phyloP scores from a whole-genome alignment of 2,329 filamentous ascomycete species.

The Claviceps monticola region DNA sequence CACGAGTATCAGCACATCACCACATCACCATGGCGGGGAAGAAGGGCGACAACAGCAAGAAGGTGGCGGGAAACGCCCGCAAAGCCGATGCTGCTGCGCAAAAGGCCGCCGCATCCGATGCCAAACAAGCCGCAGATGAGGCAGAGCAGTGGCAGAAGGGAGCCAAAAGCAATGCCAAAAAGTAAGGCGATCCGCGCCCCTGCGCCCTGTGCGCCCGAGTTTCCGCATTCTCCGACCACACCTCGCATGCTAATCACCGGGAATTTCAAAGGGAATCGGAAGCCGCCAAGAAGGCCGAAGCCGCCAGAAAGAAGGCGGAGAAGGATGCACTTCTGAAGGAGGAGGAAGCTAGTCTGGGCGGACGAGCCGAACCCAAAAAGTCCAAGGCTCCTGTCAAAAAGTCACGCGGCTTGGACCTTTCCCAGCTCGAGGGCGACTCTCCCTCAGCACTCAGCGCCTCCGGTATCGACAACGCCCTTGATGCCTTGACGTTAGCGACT shows the following conservation, averaged over 20 bases:
- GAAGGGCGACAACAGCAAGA: slow-evolving; percentile 76
- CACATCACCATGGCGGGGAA: slow-evolving; percentile 49
- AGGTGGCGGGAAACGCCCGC: slow-evolving; percentile 75
- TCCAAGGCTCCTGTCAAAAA: slow-evolving; percentile 56
- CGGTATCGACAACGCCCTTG: slow-evolving; percentile 87
- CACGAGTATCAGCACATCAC: slow-evolving; percentile 2
- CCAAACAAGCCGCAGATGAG: slow-evolving; percentile 53
- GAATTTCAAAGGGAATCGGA: slow-evolving; percentile 21
- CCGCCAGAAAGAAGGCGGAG: slow-evolving; percentile 86
- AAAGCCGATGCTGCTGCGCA: slow-evolving; percentile 78
- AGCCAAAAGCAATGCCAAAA: slow-evolving; percentile 72
- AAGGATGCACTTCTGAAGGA: slow-evolving; percentile 69
- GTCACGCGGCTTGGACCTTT: slow-evolving; percentile 58
- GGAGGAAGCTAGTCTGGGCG: slow-evolving; percentile 56
- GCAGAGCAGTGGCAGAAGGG: slow-evolving; percentile 73
- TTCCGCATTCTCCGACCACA: neutral
- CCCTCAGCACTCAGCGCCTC: slow-evolving; percentile 58
- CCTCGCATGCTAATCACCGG: neutral
- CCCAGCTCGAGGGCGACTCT: slow-evolving; percentile 54
- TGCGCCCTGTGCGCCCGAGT: slow-evolving; percentile 12
- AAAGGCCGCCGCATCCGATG: slow-evolving; percentile 60
- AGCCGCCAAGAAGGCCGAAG: slow-evolving; percentile 60
- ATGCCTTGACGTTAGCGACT: slow-evolving; percentile 58
- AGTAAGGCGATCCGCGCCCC: slow-evolving; percentile 36
- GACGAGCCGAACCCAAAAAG: slow-evolving; percentile 50